phyloP scores from a whole-genome alignment of 1,284 basidiomycete species.

The Heterobasidion irregulare region DNA sequence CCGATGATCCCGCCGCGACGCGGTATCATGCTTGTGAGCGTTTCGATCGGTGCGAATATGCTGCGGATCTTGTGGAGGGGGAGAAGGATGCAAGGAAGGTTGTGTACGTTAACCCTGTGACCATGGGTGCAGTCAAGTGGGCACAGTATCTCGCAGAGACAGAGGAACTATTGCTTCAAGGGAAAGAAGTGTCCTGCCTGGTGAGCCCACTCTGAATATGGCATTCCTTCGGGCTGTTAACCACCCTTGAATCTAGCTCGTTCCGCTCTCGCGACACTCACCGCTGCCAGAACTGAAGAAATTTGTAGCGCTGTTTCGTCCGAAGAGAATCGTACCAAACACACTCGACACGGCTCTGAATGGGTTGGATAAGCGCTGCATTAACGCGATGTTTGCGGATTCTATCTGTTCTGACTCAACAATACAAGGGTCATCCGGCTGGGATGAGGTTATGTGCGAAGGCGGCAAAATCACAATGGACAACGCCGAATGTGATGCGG shows the following conservation, averaged over 20 bases:
- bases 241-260: slow-evolving; percentile 39
- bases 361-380: slow-evolving; percentile 63
- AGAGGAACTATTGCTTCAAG: slow-evolving; percentile 29
- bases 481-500: slow-evolving; percentile 31
- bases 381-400: slow-evolving; percentile 59
- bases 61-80: slow-evolving; percentile 14
- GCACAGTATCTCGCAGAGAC: slow-evolving; percentile 45
- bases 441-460: slow-evolving; percentile 7
- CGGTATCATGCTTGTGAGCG: slow-evolving; percentile 92
- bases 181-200: slow-evolving; percentile 44
- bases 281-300: slow-evolving; percentile 75
- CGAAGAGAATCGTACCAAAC: slow-evolving; percentile 70
- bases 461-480: slow-evolving; percentile 12
- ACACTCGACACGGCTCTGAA: slow-evolving; percentile 55
- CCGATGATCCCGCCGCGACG: slow-evolving; percentile 47
- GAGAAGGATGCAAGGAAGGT: slow-evolving; percentile 28
- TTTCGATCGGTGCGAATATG: slow-evolving; percentile 58
- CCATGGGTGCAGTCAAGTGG: slow-evolving; percentile 59
- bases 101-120: slow-evolving; percentile 72
- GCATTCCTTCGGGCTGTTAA: background rate
- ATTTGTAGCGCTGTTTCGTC: slow-evolving; percentile 76
- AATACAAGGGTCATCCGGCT: slow-evolving; percentile 20
- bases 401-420: slow-evolving; percentile 23
- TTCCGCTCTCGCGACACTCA: slow-evolving; percentile 81
- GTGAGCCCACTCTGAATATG: slow-evolving; percentile 31